Base-by-base conservation (phyloP, 495 filamentous ascomycete species). In the Aspergillus affinis region DNA sequence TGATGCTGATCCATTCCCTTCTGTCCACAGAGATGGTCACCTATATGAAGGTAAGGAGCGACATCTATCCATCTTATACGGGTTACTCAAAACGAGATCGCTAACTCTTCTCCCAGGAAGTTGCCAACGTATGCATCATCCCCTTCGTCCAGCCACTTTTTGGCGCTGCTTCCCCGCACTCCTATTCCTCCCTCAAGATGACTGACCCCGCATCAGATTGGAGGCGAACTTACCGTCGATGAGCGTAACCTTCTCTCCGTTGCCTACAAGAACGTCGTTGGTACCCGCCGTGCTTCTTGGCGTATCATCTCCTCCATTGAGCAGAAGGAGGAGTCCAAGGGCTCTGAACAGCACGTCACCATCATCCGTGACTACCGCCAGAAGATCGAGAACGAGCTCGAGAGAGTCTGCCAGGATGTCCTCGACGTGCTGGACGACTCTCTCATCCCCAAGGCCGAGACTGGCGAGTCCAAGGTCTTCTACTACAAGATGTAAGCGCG, bases 321-420 rank as follows among this genome's bases (percentile, higher is more conserved):
- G 82, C 94, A 98, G 79, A 98, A 98, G 86, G 94, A 98, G 84
- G 94, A 98, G 79, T 93, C 92, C 71, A 99, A 99, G 87, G 94
- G 95, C 71, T 92, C 90, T 61, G 93, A 96, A 63, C 94, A 97
- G 86, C 95, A 99, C 78, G 91, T 98, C 68, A 73, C 81, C 62
- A 96, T 91, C 78, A 98, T 99, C 78, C 90, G 90, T 70, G 93
- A 97, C 48, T 99, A 99, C 84, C 94, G 94, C 68, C 88, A 95
- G 80, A 97, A 98, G 88, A 98, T 98, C 70, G 95, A 99, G 86
- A 86, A 79, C 62, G 94, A 99, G 84, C 86, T 99, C 58, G 94
- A 96, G 88, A 89, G 90, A 77, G 92, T 98, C 74, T 99, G 94
- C 87, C 86, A 97, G 79, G 94, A 99, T 84, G 93, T 99, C 51